Percentiles rank a stretch among this genome's conserved stretches.
These are phyloP conservation scores for Cardiosporidium cionae DNA, from an alignment of 169 alveolate genomes.

Conservation along the genomic window DNA sequence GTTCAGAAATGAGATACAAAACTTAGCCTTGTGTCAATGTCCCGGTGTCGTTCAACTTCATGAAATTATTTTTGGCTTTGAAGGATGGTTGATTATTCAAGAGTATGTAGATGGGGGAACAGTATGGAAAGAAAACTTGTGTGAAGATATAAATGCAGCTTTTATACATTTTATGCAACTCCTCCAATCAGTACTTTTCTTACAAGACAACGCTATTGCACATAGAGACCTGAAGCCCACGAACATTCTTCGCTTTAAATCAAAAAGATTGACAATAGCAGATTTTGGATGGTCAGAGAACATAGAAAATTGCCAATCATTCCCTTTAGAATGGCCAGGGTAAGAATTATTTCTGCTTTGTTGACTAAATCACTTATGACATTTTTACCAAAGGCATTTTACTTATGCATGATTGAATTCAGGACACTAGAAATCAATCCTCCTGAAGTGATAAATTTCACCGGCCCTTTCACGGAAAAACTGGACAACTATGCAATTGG, in stretches of 20 bases:
- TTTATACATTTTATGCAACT: slow-evolving; percentile 58
- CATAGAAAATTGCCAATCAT: slow-evolving; percentile 42
- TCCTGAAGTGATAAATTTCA: slow-evolving; percentile 58
- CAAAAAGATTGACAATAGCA: slow-evolving; percentile 52
- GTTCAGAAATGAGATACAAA: slow-evolving; percentile 59
- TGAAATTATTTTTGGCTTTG: slow-evolving; percentile 59
- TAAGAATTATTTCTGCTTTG: background rate
- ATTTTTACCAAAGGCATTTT: too few relatives aligned
- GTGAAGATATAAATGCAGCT: slow-evolving; percentile 49
- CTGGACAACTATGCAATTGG: slow-evolving; percentile 69
- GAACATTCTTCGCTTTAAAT: slow-evolving; percentile 46
- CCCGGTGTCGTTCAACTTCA: slow-evolving; percentile 64
- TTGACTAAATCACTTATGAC: too few relatives aligned
- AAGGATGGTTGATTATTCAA: slow-evolving; percentile 58
- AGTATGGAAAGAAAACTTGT: slow-evolving; percentile 58
- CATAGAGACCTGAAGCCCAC: slow-evolving; percentile 68
- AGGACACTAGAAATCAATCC: slow-evolving; percentile 65
- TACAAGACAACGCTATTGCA: slow-evolving; percentile 53
- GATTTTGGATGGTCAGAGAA: slow-evolving; percentile 70
- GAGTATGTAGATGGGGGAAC: slow-evolving; percentile 68
- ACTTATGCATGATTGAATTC: background rate
- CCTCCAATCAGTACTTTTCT: slow-evolving; percentile 54
- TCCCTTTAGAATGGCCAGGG: slow-evolving; percentile 71
- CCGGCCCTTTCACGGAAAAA: slow-evolving; percentile 65
- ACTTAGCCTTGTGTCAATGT: slow-evolving; percentile 60